Evolutionary conservation across 2,329 filamentous ascomycete species (phyloP).

Genomic region (Aquanectria penicillioides): DNA sequence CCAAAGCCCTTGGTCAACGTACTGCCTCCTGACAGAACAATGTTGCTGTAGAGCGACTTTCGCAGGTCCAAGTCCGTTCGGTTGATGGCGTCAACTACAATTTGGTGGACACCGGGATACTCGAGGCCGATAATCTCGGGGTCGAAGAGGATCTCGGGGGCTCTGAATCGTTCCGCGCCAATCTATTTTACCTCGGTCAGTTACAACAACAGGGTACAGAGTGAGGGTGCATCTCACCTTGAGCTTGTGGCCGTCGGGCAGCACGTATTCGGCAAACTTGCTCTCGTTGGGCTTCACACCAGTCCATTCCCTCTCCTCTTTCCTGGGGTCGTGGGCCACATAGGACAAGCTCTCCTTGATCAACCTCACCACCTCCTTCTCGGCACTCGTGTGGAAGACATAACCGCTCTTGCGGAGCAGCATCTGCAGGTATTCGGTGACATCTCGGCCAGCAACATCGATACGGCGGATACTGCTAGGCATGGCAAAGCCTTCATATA

Average conservation of each 20-base stretch:
- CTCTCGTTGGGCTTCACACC: conserved; percentile 79
- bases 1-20: conserved; percentile 98
- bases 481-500: conserved; percentile 98
- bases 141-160: conserved; percentile 96
- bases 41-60: conserved; percentile 94
- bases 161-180: conserved; percentile 92
- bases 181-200: conserved; percentile 63
- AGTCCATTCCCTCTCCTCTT: conserved; percentile 96
- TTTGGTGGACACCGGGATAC: conserved; percentile 97
- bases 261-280: conserved; percentile 85
- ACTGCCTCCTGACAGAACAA: conserved; percentile 94
- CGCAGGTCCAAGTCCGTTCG: conserved; percentile 95
- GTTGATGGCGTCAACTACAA: conserved; percentile 95
- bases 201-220: neutral
- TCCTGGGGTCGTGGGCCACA: conserved; percentile 87
- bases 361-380: conserved; percentile 97
- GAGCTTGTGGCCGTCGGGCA: conserved; percentile 93
- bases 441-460: conserved; percentile 94
- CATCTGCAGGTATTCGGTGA: conserved; percentile 94
- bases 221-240: conserved; percentile 68
- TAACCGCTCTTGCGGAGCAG: conserved; percentile 91
- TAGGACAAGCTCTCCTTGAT: conserved; percentile 98
- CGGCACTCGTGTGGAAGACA: conserved; percentile 95
- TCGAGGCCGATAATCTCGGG: conserved; percentile 95
- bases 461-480: conserved; percentile 94